Percentiles rank a stretch among this genome's conserved stretches.
These are phyloP conservation scores for Rhizoclosmatium sp. DNA, from an alignment of 192 early-diverging fungal genomes.

Conservation along the genomic window DNA sequence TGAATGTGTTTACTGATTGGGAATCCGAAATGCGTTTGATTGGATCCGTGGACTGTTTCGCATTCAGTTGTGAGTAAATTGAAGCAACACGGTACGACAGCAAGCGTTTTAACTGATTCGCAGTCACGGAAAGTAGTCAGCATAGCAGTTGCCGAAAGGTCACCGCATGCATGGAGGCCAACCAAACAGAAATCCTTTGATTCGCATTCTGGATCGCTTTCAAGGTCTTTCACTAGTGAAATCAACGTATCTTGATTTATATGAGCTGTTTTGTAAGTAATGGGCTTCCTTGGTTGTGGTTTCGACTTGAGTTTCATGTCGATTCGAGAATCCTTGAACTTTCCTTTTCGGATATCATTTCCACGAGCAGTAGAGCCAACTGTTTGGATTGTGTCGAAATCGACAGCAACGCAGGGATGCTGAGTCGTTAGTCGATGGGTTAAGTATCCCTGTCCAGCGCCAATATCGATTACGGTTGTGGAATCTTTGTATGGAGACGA, in stretches of 20 bases:
- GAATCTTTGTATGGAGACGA: background rate
- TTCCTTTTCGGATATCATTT: conserved; percentile 17
- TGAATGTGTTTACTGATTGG: conserved; percentile 19
- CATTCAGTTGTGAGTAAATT: conserved; percentile 35
- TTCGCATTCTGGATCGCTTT: background rate
- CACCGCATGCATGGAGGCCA: conserved; percentile 42
- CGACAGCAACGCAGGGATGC: conserved; percentile 43
- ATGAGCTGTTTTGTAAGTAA: conserved; percentile 25
- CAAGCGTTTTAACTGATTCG: conserved; percentile 5
- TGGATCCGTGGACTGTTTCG: background rate
- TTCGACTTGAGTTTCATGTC: background rate
- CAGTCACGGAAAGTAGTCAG: conserved; percentile 12
- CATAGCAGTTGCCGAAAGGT: conserved; percentile 33
- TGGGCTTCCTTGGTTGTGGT: background rate
- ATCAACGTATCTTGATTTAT: conserved; percentile 5
- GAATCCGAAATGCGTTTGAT: conserved; percentile 17
- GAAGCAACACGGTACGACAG: conserved; percentile 41
- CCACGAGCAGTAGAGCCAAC: conserved; percentile 32
- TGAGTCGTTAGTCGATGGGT: conserved; percentile 37
- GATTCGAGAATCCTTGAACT: conserved; percentile 1
- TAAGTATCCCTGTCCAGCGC: conserved; percentile 49
- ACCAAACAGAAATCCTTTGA: conserved; percentile 15
- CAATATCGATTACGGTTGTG: conserved; percentile 38
- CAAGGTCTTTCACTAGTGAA: conserved; percentile 4
- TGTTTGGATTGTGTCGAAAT: conserved; percentile 42